These are phyloP conservation scores for Syzygium aromaticum DNA, from an alignment of 345 rosid species.

Conservation along the genomic window DNA sequence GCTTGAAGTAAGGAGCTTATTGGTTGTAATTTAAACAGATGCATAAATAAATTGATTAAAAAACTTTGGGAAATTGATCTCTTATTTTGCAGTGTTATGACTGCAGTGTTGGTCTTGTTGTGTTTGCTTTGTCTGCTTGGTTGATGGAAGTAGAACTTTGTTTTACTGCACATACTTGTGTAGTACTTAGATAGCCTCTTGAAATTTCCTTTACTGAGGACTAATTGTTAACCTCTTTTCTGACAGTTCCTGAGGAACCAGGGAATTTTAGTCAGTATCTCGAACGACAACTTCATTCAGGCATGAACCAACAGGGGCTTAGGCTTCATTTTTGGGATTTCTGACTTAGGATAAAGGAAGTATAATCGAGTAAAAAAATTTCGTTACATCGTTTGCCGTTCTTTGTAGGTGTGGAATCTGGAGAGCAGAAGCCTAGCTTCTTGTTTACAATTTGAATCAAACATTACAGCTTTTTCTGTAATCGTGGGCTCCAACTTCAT, in stretches of 20 bases:
- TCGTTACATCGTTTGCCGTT: background rate
- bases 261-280: conserved; percentile 43
- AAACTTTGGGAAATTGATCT: background rate
- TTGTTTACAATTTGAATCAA: conserved; percentile 48
- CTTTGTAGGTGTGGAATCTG: conserved; percentile 59
- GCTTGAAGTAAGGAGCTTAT: background rate
- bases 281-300: conserved; percentile 56
- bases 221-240: conserved; percentile 3
- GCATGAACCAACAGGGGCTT: conserved; percentile 9
- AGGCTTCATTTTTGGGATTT: background rate
- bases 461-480: conserved; percentile 55
- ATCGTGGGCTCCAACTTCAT: conserved; percentile 48
- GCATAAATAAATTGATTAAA: background rate
- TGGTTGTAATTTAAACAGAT: background rate
- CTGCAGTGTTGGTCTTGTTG: background rate
- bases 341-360: background rate
- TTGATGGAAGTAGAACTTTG: background rate
- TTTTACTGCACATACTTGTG: background rate
- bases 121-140: background rate
- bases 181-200: background rate
- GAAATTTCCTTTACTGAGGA: background rate
- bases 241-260: conserved; percentile 63
- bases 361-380: background rate
- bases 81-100: background rate
- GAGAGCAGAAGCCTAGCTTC: conserved; percentile 34